A percentile compares a stretch with the other conserved stretches of the same genome.
phyloP scores from a whole-genome alignment of 257 asterid genomes.

The Gardenia jasminoides region DNA sequence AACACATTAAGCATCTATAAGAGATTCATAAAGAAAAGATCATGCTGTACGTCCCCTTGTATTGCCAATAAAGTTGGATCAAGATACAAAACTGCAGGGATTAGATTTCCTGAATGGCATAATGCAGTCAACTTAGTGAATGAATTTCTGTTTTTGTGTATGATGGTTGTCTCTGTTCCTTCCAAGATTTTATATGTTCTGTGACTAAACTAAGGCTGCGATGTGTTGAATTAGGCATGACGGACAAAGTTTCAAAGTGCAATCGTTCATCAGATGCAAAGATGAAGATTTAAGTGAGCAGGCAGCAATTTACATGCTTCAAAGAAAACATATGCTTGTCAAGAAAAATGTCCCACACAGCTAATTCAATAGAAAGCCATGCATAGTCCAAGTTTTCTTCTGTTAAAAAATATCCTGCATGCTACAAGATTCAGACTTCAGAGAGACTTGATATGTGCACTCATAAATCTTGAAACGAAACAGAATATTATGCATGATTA shows the following conservation, averaged over 20 bases:
- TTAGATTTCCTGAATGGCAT: background rate
- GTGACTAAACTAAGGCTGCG: background rate
- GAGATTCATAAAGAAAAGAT: background rate
- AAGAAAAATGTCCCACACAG: background rate
- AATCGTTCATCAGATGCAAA: background rate
- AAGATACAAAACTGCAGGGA: background rate
- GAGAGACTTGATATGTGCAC: too few species aligned
- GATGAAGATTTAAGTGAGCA: background rate
- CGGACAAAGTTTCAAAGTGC: too few species aligned
- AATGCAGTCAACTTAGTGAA: background rate
- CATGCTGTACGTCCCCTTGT: background rate
- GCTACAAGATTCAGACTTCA: too few species aligned
- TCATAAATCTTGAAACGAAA: too few species aligned
- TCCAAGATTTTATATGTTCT: background rate
- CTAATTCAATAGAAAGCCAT: background rate
- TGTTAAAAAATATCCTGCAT: too few species aligned
- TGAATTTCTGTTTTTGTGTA: background rate
- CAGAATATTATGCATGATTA: background rate
- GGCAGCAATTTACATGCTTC: background rate
- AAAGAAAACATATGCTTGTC: background rate
- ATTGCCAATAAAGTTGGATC: background rate
- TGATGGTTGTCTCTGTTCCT: background rate
- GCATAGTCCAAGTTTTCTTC: background rate
- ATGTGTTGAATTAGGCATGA: too few species aligned
- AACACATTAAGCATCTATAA: background rate